Evolutionary conservation across 1,139 yeast genomes (phyloP).

Genomic region (Yamadazyma pseudoaaseri): DNA sequence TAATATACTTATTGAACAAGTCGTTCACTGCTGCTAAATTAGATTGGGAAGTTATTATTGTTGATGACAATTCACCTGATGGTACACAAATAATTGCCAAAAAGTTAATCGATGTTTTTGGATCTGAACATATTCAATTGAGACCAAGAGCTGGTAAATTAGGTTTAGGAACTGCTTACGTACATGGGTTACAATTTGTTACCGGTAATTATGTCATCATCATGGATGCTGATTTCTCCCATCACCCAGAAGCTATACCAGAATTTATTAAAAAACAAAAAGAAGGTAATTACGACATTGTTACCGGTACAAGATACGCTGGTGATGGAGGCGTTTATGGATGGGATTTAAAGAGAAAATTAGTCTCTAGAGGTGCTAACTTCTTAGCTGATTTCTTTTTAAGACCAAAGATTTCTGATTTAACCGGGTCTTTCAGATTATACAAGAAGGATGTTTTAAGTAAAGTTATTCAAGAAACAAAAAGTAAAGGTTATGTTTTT

Average conservation of each 20-base stretch:
- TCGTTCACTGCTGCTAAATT: constrained; percentile 61
- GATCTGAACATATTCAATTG: constrained; percentile 61
- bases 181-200: constrained; percentile 71
- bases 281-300: constrained; percentile 66
- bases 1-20: constrained; percentile 68
- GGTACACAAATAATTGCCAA: constrained; percentile 77
- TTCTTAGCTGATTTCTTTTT: constrained; percentile 71
- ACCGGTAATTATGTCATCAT: constrained; percentile 76
- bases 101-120: constrained; percentile 62
- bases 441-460: constrained; percentile 71
- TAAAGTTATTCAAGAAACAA: constrained; percentile 66
- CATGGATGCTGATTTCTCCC: constrained; percentile 87
- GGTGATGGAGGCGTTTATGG: constrained; percentile 85
- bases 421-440: constrained; percentile 77
- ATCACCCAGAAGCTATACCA: constrained; percentile 80
- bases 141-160: constrained; percentile 78
- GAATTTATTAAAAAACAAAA: constrained; percentile 70
- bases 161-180: constrained; percentile 81
- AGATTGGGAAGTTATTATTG: constrained; percentile 78
- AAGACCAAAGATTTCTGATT: constrained; percentile 72
- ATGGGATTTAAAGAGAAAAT: constrained; percentile 80
- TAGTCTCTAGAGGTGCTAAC: constrained; percentile 80
- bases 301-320: constrained; percentile 82
- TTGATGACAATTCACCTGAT: constrained; percentile 81
- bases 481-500: constrained; percentile 80